Evolutionary conservation across 805 yeast genomes (phyloP), one percentile per base, ranked within the genome.

Genomic region (Helenozyma rhizophorensis): DNA sequence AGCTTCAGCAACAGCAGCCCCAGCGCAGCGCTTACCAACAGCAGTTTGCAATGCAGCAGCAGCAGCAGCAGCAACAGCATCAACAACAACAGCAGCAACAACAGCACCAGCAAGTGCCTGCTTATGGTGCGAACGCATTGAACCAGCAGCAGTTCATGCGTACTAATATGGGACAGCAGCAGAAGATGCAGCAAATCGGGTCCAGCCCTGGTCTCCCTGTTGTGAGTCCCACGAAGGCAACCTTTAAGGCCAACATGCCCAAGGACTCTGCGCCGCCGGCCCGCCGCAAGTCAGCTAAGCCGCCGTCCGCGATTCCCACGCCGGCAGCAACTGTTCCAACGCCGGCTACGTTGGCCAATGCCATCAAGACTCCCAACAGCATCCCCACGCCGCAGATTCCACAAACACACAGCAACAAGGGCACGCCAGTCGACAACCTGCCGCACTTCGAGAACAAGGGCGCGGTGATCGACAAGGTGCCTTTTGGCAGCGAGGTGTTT

Each of bases 331-430:
- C 47, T 16, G 63, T 59, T 3, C 49, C 67, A 1, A 62, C 70
- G 0, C 71, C 70, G 1, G 61, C 64, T 1, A 45, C 64, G 3
- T 45, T 62, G 42, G 60, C 60, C 9, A 58, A 55, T 38, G 53
- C 68, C 14, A 61, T 65, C 45, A 66, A 64, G 35, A 66, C 72
- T 2, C 72, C 72, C 1, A 63, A 62, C 38, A 61, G 68, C 40
- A 62, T 62, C 9, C 53, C 68, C 3, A 66, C 71, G 0, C 71
- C 72, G 1, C 70, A 62, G 33, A 50, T 65, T 9, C 54, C 58
- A 4, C 52, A 50, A 14, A 37, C 54, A 4, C 62, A 62, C 14
- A 62, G 69, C 34, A 59, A 55, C 40, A 66, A 60, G 47, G 65
- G 65, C 33, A 66, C 72, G 2, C 72, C 72, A 2, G 44, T 45